Conservation (phyloP, 768 basidiomycete genomes). For the Pulveroboletus ravenelii region DNA sequence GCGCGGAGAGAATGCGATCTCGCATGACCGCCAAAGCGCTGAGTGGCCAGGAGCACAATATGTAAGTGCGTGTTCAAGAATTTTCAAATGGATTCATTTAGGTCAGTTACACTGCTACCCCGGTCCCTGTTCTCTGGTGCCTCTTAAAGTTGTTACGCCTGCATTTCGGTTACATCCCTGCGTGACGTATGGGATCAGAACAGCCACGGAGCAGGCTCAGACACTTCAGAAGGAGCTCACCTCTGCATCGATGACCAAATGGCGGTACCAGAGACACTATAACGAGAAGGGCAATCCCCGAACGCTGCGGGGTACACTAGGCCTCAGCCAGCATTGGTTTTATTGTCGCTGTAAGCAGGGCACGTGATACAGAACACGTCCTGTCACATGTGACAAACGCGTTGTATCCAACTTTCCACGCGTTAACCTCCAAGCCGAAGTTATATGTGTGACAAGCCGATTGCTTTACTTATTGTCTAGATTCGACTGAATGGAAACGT, state of each 20-base stretch:
- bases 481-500: slow-evolving; percentile 11
- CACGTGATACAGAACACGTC: slow-evolving; percentile 9
- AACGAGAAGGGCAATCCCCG: background rate
- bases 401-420: background rate
- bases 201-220: background rate
- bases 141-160: background rate
- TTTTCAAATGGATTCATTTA: slow-evolving; percentile 3
- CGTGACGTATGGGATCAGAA: background rate
- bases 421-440: background rate
- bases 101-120: background rate
- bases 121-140: background rate
- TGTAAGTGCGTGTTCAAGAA: background rate
- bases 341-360: too few relatives aligned
- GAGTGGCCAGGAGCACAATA: background rate
- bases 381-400: slow-evolving; percentile 22
- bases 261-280: background rate
- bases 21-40: too few relatives aligned
- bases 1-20: background rate
- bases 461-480: background rate
- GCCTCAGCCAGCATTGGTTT: too few relatives aligned
- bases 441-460: background rate
- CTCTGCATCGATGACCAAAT: background rate
- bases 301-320: too few relatives aligned
- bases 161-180: background rate
- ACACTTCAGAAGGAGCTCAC: background rate